These are phyloP conservation scores for Colletotrichum cuscutae DNA, from an alignment of 2,329 filamentous ascomycete genomes.

Conservation along the genomic window DNA sequence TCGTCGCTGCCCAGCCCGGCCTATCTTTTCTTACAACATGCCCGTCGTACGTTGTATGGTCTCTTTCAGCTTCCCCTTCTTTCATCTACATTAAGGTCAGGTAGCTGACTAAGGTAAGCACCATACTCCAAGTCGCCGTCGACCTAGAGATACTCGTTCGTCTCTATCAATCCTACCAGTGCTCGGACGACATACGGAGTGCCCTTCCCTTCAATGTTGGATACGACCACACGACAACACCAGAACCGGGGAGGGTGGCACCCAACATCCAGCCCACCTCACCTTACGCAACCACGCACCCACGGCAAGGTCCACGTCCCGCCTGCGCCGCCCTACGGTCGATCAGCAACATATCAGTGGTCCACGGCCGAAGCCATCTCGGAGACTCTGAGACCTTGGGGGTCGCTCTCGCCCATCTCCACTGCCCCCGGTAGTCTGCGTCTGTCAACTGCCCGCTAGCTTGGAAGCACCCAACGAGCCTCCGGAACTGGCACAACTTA, in stretches of 20 bases:
- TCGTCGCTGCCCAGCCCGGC: background rate
- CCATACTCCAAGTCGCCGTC: background rate
- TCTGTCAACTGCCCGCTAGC: background rate
- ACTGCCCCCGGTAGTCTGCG: background rate
- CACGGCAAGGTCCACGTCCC: background rate
- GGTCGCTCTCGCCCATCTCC: background rate
- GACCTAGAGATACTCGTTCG: background rate
- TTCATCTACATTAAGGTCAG: background rate
- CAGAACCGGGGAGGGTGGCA: background rate
- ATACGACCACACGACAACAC: background rate
- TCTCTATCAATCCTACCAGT: background rate
- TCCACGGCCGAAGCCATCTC: background rate
- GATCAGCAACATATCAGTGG: background rate
- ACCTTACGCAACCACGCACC: background rate
- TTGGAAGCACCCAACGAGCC: constrained; percentile 11
- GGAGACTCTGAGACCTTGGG: background rate
- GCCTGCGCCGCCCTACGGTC: constrained; percentile 6
- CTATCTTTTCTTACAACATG: background rate
- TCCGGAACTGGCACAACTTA: background rate
- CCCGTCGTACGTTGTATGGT: background rate
- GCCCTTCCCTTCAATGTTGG: background rate
- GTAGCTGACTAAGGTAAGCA: background rate
- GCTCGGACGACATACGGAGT: background rate
- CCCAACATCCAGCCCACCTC: background rate
- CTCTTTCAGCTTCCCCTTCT: background rate